Evolutionary conservation across 345 rosid genomes (phyloP).

Genomic region (Turritis glabra): DNA sequence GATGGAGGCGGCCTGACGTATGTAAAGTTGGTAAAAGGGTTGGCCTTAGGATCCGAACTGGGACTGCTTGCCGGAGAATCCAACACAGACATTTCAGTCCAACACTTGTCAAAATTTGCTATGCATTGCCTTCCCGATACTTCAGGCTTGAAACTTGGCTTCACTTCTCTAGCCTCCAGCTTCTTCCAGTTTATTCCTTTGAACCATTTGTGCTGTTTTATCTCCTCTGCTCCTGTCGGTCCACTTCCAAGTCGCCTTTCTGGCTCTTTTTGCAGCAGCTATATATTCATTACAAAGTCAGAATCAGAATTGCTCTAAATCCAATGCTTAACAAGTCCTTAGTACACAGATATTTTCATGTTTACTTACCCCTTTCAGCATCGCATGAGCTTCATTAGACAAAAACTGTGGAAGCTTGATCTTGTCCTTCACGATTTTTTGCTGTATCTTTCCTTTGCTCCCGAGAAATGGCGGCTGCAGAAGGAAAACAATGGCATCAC

Average conservation of each 20-base stretch:
- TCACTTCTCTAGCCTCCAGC: conserved; percentile 69
- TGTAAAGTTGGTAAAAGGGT: conserved; percentile 70
- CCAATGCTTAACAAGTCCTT: not conserved
- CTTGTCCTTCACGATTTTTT: conserved; percentile 82
- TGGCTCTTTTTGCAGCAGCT: conserved; percentile 85
- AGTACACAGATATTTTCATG: not conserved
- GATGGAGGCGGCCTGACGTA: conserved; percentile 69
- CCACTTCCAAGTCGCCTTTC: conserved; percentile 78
- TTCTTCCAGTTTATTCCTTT: conserved; percentile 85
- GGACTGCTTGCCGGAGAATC: conserved; percentile 91
- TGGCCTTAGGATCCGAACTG: conserved; percentile 48
- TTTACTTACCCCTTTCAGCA: conserved; percentile 74
- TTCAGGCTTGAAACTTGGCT: conserved; percentile 78
- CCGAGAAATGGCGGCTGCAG: conserved; percentile 85
- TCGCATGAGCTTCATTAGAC: conserved; percentile 74
- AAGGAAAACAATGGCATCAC: not conserved
- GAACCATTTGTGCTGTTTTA: conserved; percentile 89
- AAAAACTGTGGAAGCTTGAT: conserved; percentile 70
- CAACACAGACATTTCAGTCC: conserved; percentile 85
- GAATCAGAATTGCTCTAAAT: not conserved
- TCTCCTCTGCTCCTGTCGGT: conserved; percentile 62
- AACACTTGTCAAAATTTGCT: conserved; percentile 79
- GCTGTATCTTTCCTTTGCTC: conserved; percentile 66
- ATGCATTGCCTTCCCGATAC: conserved; percentile 82
- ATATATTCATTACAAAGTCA: conserved; percentile 32